Evolutionary conservation across 192 early-diverging fungal species (phyloP).

Genomic region (Hyaloraphidium curvatum): DNA sequence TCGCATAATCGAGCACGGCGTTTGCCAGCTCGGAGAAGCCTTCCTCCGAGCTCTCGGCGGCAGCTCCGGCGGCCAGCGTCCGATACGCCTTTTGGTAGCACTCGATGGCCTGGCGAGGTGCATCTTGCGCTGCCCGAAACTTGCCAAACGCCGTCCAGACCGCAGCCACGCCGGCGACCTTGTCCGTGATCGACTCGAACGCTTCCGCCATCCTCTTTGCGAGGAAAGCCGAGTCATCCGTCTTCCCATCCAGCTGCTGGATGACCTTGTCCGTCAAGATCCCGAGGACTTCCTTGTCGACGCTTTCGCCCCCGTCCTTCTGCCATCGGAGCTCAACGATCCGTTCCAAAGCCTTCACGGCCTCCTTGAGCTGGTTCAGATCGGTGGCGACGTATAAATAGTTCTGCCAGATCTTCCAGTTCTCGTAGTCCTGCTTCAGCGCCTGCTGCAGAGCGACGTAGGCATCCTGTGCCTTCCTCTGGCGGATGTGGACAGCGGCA

Average conservation of each 20-base stretch:
- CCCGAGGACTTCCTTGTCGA: conserved; percentile 66
- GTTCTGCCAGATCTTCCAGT: conserved; percentile 88
- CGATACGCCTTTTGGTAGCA: conserved; percentile 70
- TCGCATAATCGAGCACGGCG: conserved; percentile 49
- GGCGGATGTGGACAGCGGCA: conserved; percentile 56
- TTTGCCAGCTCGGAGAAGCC: conserved; percentile 55
- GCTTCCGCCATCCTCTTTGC: too few relatives aligned
- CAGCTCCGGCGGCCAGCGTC: conserved; percentile 51
- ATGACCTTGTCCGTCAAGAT: conserved; percentile 30
- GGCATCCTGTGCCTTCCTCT: conserved; percentile 53
- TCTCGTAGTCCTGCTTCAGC: conserved; percentile 53
- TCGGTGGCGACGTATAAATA: conserved; percentile 59
- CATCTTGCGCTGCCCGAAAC: too few relatives aligned
- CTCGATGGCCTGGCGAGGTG: conserved; percentile 54
- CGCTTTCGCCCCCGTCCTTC: conserved; percentile 39
- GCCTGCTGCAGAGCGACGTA: conserved; percentile 67
- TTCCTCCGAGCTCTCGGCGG: conserved; percentile 39
- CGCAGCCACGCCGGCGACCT: conserved; percentile 47
- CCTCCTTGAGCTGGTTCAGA: conserved; percentile 56
- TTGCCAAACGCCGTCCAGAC: conserved; percentile 60
- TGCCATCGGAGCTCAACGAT: conserved; percentile 59
- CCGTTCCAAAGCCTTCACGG: conserved; percentile 66
- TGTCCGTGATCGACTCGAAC: conserved; percentile 48
- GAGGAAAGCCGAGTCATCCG: too few relatives aligned
- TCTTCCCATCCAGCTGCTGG: too few relatives aligned